Base-by-base conservation (phyloP, 768 basidiomycete species). In the Hortiboletus campestris region DNA sequence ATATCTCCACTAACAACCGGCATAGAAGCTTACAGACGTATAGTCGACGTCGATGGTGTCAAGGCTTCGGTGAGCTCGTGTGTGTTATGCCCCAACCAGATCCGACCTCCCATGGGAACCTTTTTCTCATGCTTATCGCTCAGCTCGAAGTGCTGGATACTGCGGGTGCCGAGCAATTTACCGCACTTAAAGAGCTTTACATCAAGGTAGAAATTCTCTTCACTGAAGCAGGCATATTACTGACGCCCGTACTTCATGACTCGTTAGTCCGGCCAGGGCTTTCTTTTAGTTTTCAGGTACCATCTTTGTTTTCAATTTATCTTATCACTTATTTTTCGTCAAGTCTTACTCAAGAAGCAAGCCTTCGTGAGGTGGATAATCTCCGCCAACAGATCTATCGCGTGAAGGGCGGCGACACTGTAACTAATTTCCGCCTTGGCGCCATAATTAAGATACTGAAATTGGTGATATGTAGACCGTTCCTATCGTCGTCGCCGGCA, bases 101-200 rank as follows among this genome's bases (percentile, higher is more conserved):
- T 55, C 48, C 40, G 38, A 43, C 46, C 22, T 52, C 20, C 49
- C 31, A 38, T 45, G 22, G 31, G 29, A 61, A 53, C 54, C 2
- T 32, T 28, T 58, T 49, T 49, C 59, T 68, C 32, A 68, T 32
- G 14, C 34, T n/a, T 50, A 20, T 43, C 46, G 19, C 34, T 29
- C 63, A 91, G 90, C 81, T 91, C 50, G 87, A 92, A 68, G 83
- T 92, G 49, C 70, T 91, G 53, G 90, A 92, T 68, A 91, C 90
- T 12, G 90, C 90, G 22, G 90, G 90, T 13, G 85, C 87, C n/a
- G 90, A 91, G 63, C 90, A 91, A 69, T 92, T 92, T 69, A 88
- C 79, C 16, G 85, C 86, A 10, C 74, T 91, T 49, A 90, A 89
- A 59, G 90, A 92, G 71, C 75, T 87, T 10, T 91, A 91, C 66